Evolutionary conservation across 2,329 filamentous ascomycete genomes (phyloP).

Genomic region (Hortaea werneckii): DNA sequence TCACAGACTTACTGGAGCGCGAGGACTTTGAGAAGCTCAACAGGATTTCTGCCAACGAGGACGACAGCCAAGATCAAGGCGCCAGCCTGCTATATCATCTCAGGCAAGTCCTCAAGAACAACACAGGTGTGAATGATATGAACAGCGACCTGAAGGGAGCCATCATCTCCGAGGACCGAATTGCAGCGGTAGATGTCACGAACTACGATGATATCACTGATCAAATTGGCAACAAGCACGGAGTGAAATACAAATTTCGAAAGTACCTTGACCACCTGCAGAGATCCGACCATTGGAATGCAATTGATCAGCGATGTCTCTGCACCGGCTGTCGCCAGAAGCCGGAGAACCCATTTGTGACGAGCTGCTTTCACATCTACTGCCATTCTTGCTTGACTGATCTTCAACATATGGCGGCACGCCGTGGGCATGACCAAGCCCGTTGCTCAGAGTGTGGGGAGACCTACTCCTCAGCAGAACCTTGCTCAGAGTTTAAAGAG

Average conservation of each 20-base stretch:
- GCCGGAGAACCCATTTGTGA: constrained; percentile 34
- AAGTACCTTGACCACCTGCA: constrained; percentile 30
- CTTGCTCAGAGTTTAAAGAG: background rate
- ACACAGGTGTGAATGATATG: constrained; percentile 4
- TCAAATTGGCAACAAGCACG: constrained; percentile 25
- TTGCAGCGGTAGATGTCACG: constrained; percentile 9
- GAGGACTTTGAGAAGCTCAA: constrained; percentile 37
- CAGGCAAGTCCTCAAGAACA: constrained; percentile 9
- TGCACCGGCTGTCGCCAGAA: constrained; percentile 36
- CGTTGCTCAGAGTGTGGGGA: constrained; percentile 28
- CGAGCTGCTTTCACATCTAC: constrained; percentile 47
- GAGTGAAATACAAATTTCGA: constrained; percentile 30
- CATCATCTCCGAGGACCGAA: constrained; percentile 11
- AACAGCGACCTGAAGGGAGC: constrained; percentile 11
- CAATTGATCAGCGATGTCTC: constrained; percentile 22
- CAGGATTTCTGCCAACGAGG: constrained; percentile 7
- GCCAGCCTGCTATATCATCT: constrained; percentile 11
- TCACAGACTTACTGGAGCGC: constrained; percentile 35
- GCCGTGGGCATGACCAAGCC: constrained; percentile 11
- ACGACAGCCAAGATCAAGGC: constrained; percentile 7
- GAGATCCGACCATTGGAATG: constrained; percentile 26
- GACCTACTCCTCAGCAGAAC: constrained; percentile 13
- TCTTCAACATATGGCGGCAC: constrained; percentile 21
- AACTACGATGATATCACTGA: constrained; percentile 5
- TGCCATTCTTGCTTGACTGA: constrained; percentile 40